Conservation (phyloP, 306 rosid species). For the Dryas drummondii region DNA sequence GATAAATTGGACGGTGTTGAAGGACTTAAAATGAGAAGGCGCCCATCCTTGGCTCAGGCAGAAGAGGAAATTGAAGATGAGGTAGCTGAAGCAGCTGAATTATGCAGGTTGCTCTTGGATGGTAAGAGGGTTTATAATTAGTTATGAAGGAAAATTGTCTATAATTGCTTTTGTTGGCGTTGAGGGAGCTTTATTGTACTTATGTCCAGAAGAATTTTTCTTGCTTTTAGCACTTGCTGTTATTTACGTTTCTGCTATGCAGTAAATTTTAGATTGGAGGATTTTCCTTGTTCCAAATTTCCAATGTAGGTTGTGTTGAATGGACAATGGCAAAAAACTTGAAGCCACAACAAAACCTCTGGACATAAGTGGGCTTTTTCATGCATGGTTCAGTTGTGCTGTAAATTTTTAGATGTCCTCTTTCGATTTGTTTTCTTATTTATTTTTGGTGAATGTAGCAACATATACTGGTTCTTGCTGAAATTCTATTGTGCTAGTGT, state of each 20-base stretch:
- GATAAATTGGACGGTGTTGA: slow-evolving; percentile 84
- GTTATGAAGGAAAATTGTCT: not conserved
- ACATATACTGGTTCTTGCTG: not conserved
- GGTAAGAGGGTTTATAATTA: slow-evolving; percentile 47
- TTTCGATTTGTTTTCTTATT: not conserved
- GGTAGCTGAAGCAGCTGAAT: slow-evolving; percentile 87
- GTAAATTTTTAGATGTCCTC: not conserved
- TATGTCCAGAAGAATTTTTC: not conserved
- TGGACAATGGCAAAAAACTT: not conserved
- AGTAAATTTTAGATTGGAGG: not conserved
- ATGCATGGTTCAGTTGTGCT: not conserved
- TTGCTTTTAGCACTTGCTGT: not conserved
- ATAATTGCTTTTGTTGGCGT: not conserved
- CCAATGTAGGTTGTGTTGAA: not conserved
- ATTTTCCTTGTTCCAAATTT: not conserved
- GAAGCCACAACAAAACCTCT: not conserved
- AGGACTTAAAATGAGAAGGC: slow-evolving; percentile 92
- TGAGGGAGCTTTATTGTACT: not conserved
- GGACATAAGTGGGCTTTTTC: not conserved
- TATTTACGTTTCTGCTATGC: not conserved
- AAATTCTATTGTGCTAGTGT: not conserved
- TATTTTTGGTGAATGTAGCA: not conserved
- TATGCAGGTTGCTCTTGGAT: slow-evolving; percentile 86
- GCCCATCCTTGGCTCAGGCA: slow-evolving; percentile 75
- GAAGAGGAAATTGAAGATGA: slow-evolving; percentile 95